Conservation (phyloP, 2,329 filamentous ascomycete genomes). For the Chalara sp. region DNA sequence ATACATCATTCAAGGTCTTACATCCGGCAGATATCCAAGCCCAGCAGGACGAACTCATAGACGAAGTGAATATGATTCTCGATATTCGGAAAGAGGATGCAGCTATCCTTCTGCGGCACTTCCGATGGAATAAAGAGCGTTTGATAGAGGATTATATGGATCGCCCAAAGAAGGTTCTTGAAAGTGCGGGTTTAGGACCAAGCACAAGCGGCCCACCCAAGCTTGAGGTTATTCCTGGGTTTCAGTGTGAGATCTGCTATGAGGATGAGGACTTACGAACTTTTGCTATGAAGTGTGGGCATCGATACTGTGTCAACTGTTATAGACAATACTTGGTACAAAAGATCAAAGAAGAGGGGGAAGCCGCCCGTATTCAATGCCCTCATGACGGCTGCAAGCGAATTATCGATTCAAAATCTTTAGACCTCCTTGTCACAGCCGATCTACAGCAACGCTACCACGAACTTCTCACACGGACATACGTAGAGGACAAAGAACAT, state of each 20-base stretch:
- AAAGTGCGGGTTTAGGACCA: conserved; percentile 74
- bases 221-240: conserved; percentile 66
- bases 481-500: conserved; percentile 92
- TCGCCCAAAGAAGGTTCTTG: conserved; percentile 67
- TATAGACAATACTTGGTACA: conserved; percentile 86
- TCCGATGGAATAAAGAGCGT: conserved; percentile 93
- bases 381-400: conserved; percentile 80
- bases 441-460: conserved; percentile 63
- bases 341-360: conserved; percentile 93
- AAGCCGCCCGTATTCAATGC: conserved; percentile 91
- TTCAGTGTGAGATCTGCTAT: conserved; percentile 92
- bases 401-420: conserved; percentile 83
- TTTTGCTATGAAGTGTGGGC: conserved; percentile 92
- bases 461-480: conserved; percentile 82
- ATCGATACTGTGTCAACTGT: conserved; percentile 88
- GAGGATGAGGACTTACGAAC: conserved; percentile 77
- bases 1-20: conserved; percentile 79
- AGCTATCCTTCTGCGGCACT: conserved; percentile 82
- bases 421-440: conserved; percentile 65
- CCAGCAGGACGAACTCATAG: conserved; percentile 79
- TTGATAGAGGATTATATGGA: conserved; percentile 98
- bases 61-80: conserved; percentile 86
- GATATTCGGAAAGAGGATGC: conserved; percentile 84
- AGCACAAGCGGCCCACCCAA: conserved; percentile 55
- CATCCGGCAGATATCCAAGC: conserved; percentile 73